Percentiles rank a stretch among this genome's conserved stretches.
Evolutionary conservation across 2,329 filamentous ascomycete genomes (phyloP).

Genomic region (Zalaria sp.): DNA sequence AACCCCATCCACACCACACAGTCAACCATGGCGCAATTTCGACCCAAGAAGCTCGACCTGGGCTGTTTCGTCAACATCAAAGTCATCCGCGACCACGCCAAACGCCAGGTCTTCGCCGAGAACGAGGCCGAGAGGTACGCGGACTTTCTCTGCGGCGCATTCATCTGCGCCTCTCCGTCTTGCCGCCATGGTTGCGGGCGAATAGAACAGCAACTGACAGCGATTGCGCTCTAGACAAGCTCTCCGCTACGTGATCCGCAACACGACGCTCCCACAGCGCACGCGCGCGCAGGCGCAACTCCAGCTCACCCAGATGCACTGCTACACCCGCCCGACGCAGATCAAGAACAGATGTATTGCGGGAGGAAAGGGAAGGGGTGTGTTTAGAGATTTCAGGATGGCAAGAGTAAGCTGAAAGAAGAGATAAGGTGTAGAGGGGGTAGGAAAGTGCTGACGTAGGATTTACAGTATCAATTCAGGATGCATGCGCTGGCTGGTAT

Average conservation of each 20-base stretch:
- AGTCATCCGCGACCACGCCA: constrained; percentile 86
- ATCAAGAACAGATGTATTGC: constrained; percentile 88
- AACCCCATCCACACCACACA: neutral
- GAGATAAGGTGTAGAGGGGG: constrained; percentile 7
- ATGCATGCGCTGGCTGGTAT: constrained; percentile 74
- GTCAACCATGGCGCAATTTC: constrained; percentile 47
- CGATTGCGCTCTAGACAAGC: constrained; percentile 54
- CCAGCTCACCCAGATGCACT: constrained; percentile 87
- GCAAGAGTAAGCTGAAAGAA: constrained; percentile 54
- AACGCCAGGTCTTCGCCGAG: constrained; percentile 82
- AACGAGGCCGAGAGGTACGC: constrained; percentile 74
- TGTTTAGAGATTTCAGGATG: constrained; percentile 89
- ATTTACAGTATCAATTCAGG: constrained; percentile 72
- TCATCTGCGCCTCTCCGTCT: neutral
- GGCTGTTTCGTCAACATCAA: constrained; percentile 77
- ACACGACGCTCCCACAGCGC: constrained; percentile 69
- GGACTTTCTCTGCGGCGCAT: neutral
- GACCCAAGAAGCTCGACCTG: constrained; percentile 79
- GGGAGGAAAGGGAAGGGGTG: constrained; percentile 77
- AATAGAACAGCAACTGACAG: too few relatives aligned
- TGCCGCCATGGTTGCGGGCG: too few relatives aligned
- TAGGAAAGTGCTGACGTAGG: constrained; percentile 7
- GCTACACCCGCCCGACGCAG: constrained; percentile 85
- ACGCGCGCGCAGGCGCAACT: constrained; percentile 85
- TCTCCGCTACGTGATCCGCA: constrained; percentile 71